phyloP scores from a whole-genome alignment of 2,329 filamentous ascomycete genomes.

The Xylaria sp. region DNA sequence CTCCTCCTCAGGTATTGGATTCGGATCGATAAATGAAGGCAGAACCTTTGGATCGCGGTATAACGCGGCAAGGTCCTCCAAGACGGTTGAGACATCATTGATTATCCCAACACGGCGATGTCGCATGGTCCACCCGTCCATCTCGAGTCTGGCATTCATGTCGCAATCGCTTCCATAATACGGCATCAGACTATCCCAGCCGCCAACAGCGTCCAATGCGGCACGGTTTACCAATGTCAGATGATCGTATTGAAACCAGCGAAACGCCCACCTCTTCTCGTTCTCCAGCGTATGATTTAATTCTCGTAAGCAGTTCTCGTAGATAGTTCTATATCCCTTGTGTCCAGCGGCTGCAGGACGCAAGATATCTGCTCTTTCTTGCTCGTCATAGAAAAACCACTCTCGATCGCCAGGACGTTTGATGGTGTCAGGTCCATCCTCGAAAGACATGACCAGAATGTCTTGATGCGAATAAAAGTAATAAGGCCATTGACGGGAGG shows the following conservation, averaged over 20 bases:
- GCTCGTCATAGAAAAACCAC: constrained; percentile 48
- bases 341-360: constrained; percentile 44
- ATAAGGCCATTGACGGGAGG: constrained; percentile 57
- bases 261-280: constrained; percentile 57
- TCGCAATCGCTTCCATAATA: constrained; percentile 63
- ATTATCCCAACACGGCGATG: constrained; percentile 52
- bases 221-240: constrained; percentile 60
- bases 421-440: constrained; percentile 47
- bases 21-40: constrained; percentile 49
- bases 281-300: constrained; percentile 51
- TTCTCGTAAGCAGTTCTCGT: constrained; percentile 48
- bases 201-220: constrained; percentile 56
- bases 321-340: constrained; percentile 48
- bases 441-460: constrained; percentile 55
- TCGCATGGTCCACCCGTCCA: constrained; percentile 52
- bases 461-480: constrained; percentile 67
- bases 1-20: constrained; percentile 46
- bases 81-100: constrained; percentile 53
- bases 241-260: constrained; percentile 56
- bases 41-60: constrained; percentile 50
- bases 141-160: constrained; percentile 54
- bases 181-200: constrained; percentile 62
- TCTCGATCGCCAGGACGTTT: constrained; percentile 44
- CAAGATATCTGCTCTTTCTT: constrained; percentile 46
- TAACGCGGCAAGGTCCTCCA: constrained; percentile 53